These are phyloP conservation scores for Pseudisothecium myosuroides DNA, from an alignment of 225 moss, liverwort and hornwort genomes.

Conservation along the genomic window DNA sequence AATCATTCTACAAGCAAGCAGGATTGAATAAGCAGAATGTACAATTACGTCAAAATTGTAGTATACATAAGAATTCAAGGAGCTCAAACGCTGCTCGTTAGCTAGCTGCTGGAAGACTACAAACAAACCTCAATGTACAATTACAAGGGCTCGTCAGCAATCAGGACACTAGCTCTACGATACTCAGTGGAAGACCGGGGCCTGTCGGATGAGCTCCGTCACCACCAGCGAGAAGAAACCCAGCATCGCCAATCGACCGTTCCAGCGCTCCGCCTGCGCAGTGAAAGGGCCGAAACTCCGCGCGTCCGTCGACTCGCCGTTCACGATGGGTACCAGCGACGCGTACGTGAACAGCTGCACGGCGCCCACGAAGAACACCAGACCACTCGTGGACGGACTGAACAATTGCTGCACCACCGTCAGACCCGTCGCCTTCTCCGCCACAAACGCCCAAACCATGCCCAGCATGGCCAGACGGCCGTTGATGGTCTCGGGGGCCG, in stretches of 20 bases:
- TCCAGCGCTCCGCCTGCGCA: slow-evolving; percentile 30
- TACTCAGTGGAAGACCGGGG: not conserved
- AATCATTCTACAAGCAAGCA: too few species aligned
- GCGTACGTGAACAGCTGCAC: slow-evolving; percentile 32
- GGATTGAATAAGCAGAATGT: not conserved
- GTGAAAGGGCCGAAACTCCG: slow-evolving; percentile 32
- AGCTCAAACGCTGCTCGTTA: not conserved
- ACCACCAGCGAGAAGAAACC: slow-evolving; percentile 10
- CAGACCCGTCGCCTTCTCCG: slow-evolving; percentile 5
- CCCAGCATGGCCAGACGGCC: slow-evolving; percentile 14
- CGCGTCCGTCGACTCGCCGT: slow-evolving; percentile 33
- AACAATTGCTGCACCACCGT: slow-evolving; percentile 19
- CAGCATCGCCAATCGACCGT: slow-evolving; percentile 30
- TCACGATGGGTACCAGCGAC: slow-evolving; percentile 34
- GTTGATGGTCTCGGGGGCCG: slow-evolving; percentile 29
- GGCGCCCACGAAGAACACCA: slow-evolving; percentile 17
- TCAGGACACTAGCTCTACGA: too few species aligned
- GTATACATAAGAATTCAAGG: not conserved
- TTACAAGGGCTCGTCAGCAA: not conserved
- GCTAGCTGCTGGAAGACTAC: not conserved
- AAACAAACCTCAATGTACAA: not conserved
- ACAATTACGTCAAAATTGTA: not conserved
- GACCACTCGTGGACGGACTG: not conserved
- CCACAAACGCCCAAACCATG: slow-evolving; percentile 10
- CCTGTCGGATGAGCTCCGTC: slow-evolving; percentile 8